Conservation (phyloP, 108 stramenopile genomes). For the Cyclotella cryptica region DNA sequence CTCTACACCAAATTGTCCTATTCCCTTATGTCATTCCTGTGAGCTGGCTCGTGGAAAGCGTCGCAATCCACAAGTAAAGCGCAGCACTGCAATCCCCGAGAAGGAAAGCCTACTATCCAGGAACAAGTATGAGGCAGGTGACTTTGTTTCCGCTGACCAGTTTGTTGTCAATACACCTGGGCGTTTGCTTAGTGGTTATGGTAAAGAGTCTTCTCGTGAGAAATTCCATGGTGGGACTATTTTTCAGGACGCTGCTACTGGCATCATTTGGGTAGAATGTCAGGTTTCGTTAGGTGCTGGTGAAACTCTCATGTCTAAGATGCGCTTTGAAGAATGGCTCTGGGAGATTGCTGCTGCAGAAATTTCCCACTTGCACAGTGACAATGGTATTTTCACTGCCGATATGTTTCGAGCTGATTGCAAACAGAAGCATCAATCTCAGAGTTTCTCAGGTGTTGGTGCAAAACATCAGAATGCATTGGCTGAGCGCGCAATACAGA, state of each 20-base stretch:
- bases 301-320: conserved; percentile 53
- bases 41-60: neutral
- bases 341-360: conserved; percentile 5
- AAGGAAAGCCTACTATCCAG: neutral
- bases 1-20: neutral
- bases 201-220: conserved; percentile 17
- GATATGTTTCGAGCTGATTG: conserved; percentile 7
- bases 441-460: conserved; percentile 25
- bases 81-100: too few species aligned
- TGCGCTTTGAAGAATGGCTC: conserved; percentile 37
- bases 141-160: conserved; percentile 46
- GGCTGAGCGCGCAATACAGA: neutral
- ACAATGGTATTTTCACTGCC: conserved; percentile 42
- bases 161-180: conserved; percentile 42
- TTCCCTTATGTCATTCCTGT: neutral
- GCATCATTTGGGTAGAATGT: neutral
- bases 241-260: conserved; percentile 46
- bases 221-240: conserved; percentile 47
- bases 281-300: conserved; percentile 35
- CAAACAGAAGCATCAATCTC: neutral
- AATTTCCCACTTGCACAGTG: conserved; percentile 38
- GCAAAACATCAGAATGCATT: neutral
- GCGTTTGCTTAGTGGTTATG: conserved; percentile 28
- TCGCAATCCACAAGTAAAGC: too few species aligned
- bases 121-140: conserved; percentile 24